phyloP scores from a whole-genome alignment of 2,329 filamentous ascomycete species.

The Phyllosticta citribraziliensis region DNA sequence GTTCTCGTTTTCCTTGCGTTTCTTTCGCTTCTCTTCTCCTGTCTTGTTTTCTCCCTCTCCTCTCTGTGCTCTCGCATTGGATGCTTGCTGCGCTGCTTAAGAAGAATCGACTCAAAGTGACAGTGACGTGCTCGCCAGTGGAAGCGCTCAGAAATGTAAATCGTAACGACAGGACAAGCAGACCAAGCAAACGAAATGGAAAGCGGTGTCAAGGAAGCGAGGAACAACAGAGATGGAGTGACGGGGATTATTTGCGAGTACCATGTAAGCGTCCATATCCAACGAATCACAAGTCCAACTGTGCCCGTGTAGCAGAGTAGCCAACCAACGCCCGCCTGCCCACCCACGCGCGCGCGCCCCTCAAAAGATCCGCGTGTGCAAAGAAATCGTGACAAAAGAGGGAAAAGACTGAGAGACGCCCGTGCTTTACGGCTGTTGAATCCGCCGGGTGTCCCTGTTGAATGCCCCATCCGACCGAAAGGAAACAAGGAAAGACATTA shows the following conservation, averaged over 20 bases:
- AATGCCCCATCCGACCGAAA: not conserved
- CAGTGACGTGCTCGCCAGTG: not conserved
- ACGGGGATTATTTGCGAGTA: not conserved
- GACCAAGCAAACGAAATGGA: not conserved
- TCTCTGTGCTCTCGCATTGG: no score
- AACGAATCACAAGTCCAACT: not conserved
- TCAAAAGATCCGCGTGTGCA: not conserved
- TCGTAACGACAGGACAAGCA: not conserved
- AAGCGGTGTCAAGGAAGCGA: not conserved
- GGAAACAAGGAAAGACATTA: not conserved
- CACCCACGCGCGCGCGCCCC: not conserved
- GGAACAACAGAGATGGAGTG: not conserved
- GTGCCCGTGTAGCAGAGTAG: not conserved
- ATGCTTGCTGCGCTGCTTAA: no score
- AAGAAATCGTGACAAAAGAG: not conserved
- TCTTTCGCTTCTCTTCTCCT: no score
- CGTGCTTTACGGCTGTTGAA: not conserved
- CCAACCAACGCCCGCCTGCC: not conserved
- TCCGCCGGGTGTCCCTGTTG: not conserved
- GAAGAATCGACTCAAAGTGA: no score
- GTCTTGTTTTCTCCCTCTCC: no score
- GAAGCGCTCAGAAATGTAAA: not conserved
- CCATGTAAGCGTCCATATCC: not conserved
- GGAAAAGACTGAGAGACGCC: not conserved
- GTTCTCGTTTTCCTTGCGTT: no score